Percentiles rank a stretch among this genome's conserved stretches.
These are phyloP conservation scores for Clitopilus passeckerianus DNA, from an alignment of 768 basidiomycete genomes.

Conservation along the genomic window DNA sequence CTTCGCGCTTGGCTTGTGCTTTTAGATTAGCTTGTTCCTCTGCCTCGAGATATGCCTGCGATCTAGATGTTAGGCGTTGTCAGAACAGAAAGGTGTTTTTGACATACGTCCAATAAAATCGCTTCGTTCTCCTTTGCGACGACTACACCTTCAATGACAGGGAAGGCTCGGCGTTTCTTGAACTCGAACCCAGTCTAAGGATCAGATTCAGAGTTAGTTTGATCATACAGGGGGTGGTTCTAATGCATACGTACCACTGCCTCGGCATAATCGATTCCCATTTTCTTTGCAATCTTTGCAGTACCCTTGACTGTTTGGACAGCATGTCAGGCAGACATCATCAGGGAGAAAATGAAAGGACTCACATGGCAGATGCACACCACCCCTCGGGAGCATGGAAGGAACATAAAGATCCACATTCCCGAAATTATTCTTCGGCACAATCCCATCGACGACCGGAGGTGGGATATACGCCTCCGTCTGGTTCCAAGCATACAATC, in stretches of 20 bases:
- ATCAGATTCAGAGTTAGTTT: background rate
- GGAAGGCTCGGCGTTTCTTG: slow-evolving; percentile 84
- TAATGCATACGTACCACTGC: slow-evolving; percentile 72
- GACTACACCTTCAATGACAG: slow-evolving; percentile 82
- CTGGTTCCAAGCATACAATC: slow-evolving; percentile 80
- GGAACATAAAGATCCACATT: slow-evolving; percentile 96
- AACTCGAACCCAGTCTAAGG: slow-evolving; percentile 92
- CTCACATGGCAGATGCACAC: slow-evolving; percentile 88
- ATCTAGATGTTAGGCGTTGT: background rate
- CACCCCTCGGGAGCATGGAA: slow-evolving; percentile 90
- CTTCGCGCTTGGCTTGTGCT: slow-evolving; percentile 68
- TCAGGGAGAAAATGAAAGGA: background rate
- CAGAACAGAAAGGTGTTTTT: slow-evolving; percentile 6
- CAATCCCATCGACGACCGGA: slow-evolving; percentile 80
- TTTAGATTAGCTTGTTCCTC: slow-evolving; percentile 76
- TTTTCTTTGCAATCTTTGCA: slow-evolving; percentile 81
- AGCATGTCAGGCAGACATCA: background rate
- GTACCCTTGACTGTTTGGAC: slow-evolving; percentile 68
- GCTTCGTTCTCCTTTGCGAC: slow-evolving; percentile 77
- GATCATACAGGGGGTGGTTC: background rate
- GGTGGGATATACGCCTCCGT: slow-evolving; percentile 77
- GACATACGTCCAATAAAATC: slow-evolving; percentile 65
- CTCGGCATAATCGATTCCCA: slow-evolving; percentile 90
- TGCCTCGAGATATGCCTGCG: slow-evolving; percentile 80
- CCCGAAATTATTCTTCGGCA: slow-evolving; percentile 95